A percentile compares a stretch with the other conserved stretches of the same genome.
Evolutionary conservation across 2,329 filamentous ascomycete species (phyloP).

Genomic region (Aureobasidium vineae): DNA sequence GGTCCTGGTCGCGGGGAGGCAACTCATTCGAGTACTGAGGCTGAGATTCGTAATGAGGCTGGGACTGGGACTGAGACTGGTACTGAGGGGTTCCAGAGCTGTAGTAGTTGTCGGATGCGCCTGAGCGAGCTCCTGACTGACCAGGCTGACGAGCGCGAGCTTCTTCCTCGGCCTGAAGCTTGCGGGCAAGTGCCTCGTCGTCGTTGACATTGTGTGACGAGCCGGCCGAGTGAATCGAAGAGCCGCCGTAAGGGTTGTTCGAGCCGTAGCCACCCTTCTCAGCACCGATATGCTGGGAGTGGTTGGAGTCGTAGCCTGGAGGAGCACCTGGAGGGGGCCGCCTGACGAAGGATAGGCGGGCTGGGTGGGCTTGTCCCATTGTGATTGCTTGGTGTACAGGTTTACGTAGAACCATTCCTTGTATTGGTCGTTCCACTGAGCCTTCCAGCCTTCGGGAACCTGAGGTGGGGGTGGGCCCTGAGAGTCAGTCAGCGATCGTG

Average conservation of each 20-base stretch:
- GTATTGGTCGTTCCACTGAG: constrained; percentile 83
- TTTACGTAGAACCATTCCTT: constrained; percentile 95
- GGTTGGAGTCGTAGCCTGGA: constrained; percentile 61
- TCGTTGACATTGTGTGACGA: constrained; percentile 49
- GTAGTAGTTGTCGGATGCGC: constrained; percentile 53
- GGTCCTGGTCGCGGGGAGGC: constrained; percentile 40
- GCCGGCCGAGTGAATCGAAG: constrained; percentile 35
- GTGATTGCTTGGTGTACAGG: constrained; percentile 79
- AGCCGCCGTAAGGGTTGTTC: constrained; percentile 68
- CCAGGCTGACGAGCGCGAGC: constrained; percentile 45
- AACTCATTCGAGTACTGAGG: constrained; percentile 34
- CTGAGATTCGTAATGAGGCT: constrained; percentile 29
- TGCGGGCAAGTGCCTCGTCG: constrained; percentile 71
- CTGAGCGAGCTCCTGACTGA: constrained; percentile 40
- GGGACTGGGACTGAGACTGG: constrained; percentile 6
- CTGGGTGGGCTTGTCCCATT: constrained; percentile 81
- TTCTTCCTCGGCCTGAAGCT: constrained; percentile 81
- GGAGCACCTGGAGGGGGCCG: constrained; percentile 58
- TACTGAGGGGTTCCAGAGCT: constrained; percentile 26
- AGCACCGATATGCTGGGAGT: constrained; percentile 39
- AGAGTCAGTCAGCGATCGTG: constrained; percentile 1
- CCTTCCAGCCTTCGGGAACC: constrained; percentile 78
- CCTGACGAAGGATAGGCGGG: constrained; percentile 56
- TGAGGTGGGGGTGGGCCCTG: constrained; percentile 57
- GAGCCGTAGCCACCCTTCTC: constrained; percentile 52